These are phyloP conservation scores for Dendrobium nobile DNA, from an alignment of 106 monocot genomes.

Conservation along the genomic window DNA sequence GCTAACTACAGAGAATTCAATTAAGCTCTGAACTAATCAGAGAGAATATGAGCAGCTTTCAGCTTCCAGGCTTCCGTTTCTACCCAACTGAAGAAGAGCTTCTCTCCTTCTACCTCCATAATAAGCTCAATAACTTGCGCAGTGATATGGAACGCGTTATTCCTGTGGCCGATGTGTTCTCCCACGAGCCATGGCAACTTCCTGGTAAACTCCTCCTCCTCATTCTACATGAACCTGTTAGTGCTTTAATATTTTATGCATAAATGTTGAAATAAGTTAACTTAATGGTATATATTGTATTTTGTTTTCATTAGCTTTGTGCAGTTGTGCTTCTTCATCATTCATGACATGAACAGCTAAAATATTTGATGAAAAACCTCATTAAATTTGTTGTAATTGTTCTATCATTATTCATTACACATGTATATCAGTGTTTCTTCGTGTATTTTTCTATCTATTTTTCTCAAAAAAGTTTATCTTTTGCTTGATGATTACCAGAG, in stretches of 20 bases:
- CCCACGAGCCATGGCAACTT: constrained; percentile 52
- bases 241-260: no score
- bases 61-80: constrained; percentile 50
- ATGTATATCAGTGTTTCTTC: no score
- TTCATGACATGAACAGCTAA: background rate
- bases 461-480: no score
- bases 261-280: no score
- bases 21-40: background rate
- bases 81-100: constrained; percentile 84
- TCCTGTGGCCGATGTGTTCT: constrained; percentile 43
- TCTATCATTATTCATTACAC: no score
- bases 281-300: no score
- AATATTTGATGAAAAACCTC: background rate
- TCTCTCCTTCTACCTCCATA: constrained; percentile 66
- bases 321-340: background rate
- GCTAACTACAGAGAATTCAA: background rate
- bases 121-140: constrained; percentile 44
- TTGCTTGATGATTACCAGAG: constrained; percentile 14
- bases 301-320: no score
- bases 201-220: constrained; percentile 20
- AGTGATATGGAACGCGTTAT: constrained; percentile 55
- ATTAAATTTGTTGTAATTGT: no score
- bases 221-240: no score
- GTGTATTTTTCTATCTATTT: no score
- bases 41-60: background rate